A percentile compares a stretch with the other conserved stretches of the same genome.
phyloP scores from a whole-genome alignment of 2,329 filamentous ascomycete genomes.

The Sporothrix phasma region DNA sequence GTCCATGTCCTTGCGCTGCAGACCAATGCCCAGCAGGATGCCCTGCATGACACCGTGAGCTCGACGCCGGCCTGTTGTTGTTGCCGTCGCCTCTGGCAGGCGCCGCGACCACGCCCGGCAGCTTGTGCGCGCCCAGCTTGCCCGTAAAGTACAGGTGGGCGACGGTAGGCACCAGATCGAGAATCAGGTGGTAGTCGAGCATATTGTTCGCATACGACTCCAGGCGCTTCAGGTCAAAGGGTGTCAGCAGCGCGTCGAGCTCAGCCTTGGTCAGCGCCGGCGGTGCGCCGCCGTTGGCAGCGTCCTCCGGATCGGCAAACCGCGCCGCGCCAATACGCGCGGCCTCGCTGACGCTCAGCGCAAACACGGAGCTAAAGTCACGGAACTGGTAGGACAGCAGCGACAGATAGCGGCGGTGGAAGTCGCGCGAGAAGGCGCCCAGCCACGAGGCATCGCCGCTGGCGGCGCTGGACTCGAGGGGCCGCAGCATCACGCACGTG shows the following conservation, averaged over 20 bases:
- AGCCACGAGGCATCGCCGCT: conserved; percentile 72
- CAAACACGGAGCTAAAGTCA: conserved; percentile 64
- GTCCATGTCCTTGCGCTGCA: conserved; percentile 84
- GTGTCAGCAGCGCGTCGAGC: conserved; percentile 69
- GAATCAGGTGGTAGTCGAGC: conserved; percentile 93
- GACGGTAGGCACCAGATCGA: conserved; percentile 80
- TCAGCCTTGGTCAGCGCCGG: conserved; percentile 57
- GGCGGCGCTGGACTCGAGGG: conserved; percentile 43
- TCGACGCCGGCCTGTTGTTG: conserved; percentile 39
- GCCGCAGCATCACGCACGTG: conserved; percentile 92
- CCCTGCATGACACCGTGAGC: conserved; percentile 73
- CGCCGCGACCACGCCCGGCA: neutral
- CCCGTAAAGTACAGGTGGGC: conserved; percentile 79
- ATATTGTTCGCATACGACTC: conserved; percentile 95
- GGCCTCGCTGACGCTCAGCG: conserved; percentile 80
- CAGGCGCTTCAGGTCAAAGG: conserved; percentile 89
- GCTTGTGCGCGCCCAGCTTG: conserved; percentile 42
- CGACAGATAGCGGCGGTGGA: conserved; percentile 85
- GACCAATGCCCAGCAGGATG: conserved; percentile 78
- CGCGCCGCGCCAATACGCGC: conserved; percentile 49
- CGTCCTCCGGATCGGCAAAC: conserved; percentile 48
- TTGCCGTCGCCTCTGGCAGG: neutral
- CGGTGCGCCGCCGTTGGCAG: conserved; percentile 16
- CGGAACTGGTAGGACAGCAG: conserved; percentile 91
- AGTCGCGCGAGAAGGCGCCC: conserved; percentile 82